phyloP scores from a whole-genome alignment of 1,284 basidiomycete genomes.

The Coniophora puteana region DNA sequence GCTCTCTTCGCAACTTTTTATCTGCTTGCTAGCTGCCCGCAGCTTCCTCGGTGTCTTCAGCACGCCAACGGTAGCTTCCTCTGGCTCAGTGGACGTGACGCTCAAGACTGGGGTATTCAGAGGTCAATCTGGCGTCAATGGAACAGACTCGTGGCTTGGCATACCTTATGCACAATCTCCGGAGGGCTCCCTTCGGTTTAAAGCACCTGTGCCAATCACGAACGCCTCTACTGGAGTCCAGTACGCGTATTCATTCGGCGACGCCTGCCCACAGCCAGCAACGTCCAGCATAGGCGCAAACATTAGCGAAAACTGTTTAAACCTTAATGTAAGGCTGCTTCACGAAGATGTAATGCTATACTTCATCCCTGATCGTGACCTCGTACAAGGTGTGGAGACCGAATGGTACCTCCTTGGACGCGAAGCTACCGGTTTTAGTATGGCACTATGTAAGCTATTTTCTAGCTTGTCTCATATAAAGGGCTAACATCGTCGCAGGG shows the following conservation, averaged over 20 bases:
- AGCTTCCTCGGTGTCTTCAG: too few species aligned
- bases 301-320: conserved; percentile 52
- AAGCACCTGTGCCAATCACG: conserved; percentile 51
- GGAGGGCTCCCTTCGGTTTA: conserved; percentile 50
- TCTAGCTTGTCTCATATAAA: not conserved
- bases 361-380: not conserved
- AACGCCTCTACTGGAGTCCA: conserved; percentile 27
- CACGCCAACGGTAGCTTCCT: too few species aligned
- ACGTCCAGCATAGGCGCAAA: conserved; percentile 39
- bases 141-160: conserved; percentile 53
- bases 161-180: conserved; percentile 68
- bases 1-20: too few species aligned
- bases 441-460: conserved; percentile 46
- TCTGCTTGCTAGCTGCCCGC: too few species aligned
- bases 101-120: conserved; percentile 44
- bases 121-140: conserved; percentile 36
- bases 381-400: conserved; percentile 40
- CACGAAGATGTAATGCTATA: not conserved
- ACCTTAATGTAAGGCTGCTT: conserved; percentile 46
- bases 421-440: conserved; percentile 43
- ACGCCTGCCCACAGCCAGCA: conserved; percentile 53
- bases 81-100: conserved; percentile 32
- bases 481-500: too few species aligned
- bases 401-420: conserved; percentile 25
- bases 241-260: conserved; percentile 48